Base-by-base conservation (phyloP, 169 alveolate genomes). In the Plasmodium coatneyi region DNA sequence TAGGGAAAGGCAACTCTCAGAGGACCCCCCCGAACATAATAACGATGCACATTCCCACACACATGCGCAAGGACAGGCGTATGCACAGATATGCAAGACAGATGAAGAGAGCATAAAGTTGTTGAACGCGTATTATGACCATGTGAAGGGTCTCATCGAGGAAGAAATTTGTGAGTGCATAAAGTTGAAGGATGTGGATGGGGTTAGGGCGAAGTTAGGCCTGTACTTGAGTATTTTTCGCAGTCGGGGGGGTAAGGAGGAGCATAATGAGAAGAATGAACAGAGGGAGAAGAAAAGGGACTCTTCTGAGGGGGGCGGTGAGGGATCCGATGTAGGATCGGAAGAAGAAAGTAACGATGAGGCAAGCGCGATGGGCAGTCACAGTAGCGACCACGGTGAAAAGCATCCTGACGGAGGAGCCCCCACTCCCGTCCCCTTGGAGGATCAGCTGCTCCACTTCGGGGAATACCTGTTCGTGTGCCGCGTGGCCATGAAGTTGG, bases 381-480 rank as follows among this genome's bases (percentile, higher is more conserved):
- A 54, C 22, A 49, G 6, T 22, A 41, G 66, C 4, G 41, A 16
- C 5, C 43, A 3, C 28, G 52, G 25, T 80, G 32, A 80, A 12
- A 43, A 12, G 16, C 30, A 12, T 3, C 49, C 0, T 3, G 52
- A 16, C 5, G 10, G 25, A 36, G 16, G 60, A 82, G 1, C 7
- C 12, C 28, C n/a, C n/a, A 9, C 66, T 6, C 2, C 22, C 28
- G 12, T n/a, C 28, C 0, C 36, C 14, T 0, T 39, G 46, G 90
- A 89, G 49, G 83, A 89, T 5, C 34, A 80, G 22, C 14, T 89
- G 39, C 41, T 89, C 14, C 72, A 79, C 71, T 89, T 79, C 71
- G 94, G 71, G 10, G 94, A 89, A 39, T 89, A 79, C 72, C 49
- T 89, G 28, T 89, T 56, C 32, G 39, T 89, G 25, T 89, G 94